These are phyloP conservation scores for Kwoniella pini DNA, from an alignment of 768 basidiomycete genomes.

Conservation along the genomic window DNA sequence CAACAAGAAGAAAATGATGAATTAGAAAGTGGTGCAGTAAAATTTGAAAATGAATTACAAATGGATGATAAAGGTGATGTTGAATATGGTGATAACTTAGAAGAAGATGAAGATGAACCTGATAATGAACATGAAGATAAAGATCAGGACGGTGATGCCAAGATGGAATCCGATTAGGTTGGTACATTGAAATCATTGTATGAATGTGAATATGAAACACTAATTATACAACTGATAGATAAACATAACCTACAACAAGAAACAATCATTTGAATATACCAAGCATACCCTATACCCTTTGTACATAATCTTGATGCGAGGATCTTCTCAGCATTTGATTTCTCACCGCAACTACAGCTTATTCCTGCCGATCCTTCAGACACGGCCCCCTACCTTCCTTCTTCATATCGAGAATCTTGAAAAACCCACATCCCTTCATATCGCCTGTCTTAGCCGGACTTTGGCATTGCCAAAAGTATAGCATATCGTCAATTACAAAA, in stretches of 20 bases:
- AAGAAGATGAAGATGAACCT: slow-evolving; percentile 43
- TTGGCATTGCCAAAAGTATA: slow-evolving; percentile 55
- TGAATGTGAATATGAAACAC: too few species aligned
- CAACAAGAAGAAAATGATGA: slow-evolving; percentile 21
- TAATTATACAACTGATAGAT: background rate
- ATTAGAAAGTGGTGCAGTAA: slow-evolving; percentile 36
- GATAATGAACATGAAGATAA: slow-evolving; percentile 33
- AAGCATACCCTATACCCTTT: slow-evolving; percentile 7
- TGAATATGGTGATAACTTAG: slow-evolving; percentile 41
- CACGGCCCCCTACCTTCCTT: slow-evolving; percentile 52
- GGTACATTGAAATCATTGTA: background rate
- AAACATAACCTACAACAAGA: background rate
- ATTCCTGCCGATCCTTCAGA: slow-evolving; percentile 21
- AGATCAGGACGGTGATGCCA: slow-evolving; percentile 7
- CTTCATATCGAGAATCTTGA: slow-evolving; percentile 48
- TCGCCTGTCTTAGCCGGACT: slow-evolving; percentile 44
- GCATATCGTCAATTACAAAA: slow-evolving; percentile 37
- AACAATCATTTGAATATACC: slow-evolving; percentile 5
- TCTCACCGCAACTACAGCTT: too few species aligned
- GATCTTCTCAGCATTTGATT: too few species aligned
- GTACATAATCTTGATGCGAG: background rate
- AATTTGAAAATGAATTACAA: slow-evolving; percentile 23
- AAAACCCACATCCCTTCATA: slow-evolving; percentile 54
- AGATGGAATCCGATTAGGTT: slow-evolving; percentile 8
- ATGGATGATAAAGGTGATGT: slow-evolving; percentile 48